Conservation (phyloP, 2,329 filamentous ascomycete species). For the Lasiodiplodia theobromae region DNA sequence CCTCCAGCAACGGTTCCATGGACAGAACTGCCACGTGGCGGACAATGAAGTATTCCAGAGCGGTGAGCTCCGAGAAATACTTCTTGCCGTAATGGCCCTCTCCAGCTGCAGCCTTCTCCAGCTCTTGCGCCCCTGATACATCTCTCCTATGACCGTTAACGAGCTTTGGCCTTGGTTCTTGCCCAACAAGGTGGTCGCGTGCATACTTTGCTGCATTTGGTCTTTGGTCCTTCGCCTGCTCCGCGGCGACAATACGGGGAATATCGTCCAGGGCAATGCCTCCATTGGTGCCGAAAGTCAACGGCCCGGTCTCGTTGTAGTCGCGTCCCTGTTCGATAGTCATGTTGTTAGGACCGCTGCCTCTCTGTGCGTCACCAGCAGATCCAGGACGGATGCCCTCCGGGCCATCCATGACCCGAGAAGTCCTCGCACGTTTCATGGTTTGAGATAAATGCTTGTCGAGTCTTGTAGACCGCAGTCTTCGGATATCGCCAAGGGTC, state of each 20-base stretch:
- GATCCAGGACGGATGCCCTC: constrained; percentile 76
- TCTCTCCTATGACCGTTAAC: constrained; percentile 73
- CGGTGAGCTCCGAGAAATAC: constrained; percentile 96
- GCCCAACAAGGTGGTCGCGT: constrained; percentile 71
- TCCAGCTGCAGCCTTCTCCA: constrained; percentile 59
- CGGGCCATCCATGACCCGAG: constrained; percentile 89
- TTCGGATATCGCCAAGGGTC: constrained; percentile 92
- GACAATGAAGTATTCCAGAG: constrained; percentile 96
- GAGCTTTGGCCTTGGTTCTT: constrained; percentile 72
- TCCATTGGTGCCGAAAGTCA: constrained; percentile 83
- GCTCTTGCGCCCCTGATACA: constrained; percentile 63
- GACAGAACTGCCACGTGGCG: constrained; percentile 92
- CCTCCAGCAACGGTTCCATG: constrained; percentile 90
- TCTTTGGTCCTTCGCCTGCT: constrained; percentile 90
- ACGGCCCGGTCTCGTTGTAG: constrained; percentile 71
- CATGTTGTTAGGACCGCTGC: constrained; percentile 52
- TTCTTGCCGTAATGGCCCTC: constrained; percentile 65
- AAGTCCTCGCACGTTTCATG: constrained; percentile 87
- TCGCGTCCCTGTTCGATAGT: constrained; percentile 84
- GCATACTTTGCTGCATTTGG: constrained; percentile 80
- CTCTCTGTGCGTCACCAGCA: constrained; percentile 57
- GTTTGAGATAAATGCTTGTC: constrained; percentile 95
- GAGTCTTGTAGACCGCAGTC: constrained; percentile 88
- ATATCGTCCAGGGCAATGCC: constrained; percentile 95
- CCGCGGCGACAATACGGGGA: constrained; percentile 90